Base-by-base conservation (phyloP, 2,329 filamentous ascomycete species). In the Nakataea oryzae region DNA sequence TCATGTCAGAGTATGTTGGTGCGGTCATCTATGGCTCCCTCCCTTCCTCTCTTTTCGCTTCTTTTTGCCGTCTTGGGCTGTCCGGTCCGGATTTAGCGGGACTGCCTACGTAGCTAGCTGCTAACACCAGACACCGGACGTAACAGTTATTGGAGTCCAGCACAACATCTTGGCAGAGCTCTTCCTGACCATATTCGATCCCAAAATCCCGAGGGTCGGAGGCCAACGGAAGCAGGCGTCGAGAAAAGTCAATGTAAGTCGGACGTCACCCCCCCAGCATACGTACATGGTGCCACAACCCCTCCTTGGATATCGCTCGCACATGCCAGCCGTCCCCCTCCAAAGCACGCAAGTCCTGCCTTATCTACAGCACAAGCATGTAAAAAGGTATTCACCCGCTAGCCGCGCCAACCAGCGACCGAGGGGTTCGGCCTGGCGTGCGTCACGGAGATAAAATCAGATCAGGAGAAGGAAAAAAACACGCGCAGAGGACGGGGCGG, bases 111-210 rank as follows among this genome's bases (percentile, higher is more conserved):
- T 17, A 4, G 17, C 6, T n/a, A n/a, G 6, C 21, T 11, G 41
- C 5, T 17, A 50, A n/a, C 41, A n/a, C n/a, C n/a, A n/a, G 17
- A 21, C 9, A 50, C 4, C 11, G 21, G 21, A 60, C 8, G 28
- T 32, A 13, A 13, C 62, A 82, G 82, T 85, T 6, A 82, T 84
- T 11, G 85, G 84, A 0, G 74, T 84, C 21, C 84, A 85, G 61
- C 84, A 87, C 69, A 79, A 84, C 66, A 79, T 85, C 62, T 75
- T 87, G 3, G 81, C 83, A 0, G 76, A 79, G 54, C 78, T 86
- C 7, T 78, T 87, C 34, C 75, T 87, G 1, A 73, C 78, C 24
- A 80, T 81, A 27, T 83, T 84, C 64, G 79, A 86, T 66, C 83
- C 82, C 0, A 78, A 73, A 9, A 73, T 81, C 2, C 82, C 82